Evolutionary conservation across 2,329 filamentous ascomycete species (phyloP).

Genomic region (Coniochaeta sp.): DNA sequence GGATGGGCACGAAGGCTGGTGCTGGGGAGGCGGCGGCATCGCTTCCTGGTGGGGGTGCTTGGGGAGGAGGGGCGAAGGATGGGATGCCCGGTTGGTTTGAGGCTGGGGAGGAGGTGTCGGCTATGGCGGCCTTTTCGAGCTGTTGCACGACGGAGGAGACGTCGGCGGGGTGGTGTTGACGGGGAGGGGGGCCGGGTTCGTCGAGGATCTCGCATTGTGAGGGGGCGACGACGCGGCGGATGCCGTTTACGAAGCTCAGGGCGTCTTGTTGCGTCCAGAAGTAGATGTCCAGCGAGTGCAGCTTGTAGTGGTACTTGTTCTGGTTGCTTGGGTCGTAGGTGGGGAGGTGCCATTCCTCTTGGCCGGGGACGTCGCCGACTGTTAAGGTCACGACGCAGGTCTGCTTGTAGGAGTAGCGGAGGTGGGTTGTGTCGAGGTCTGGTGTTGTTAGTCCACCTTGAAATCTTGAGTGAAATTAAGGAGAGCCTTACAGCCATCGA

Average conservation of each 20-base stretch:
- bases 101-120: constrained; percentile 39
- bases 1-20: constrained; percentile 52
- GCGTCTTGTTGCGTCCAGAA: constrained; percentile 73
- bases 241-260: constrained; percentile 59
- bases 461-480: background rate
- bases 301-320: constrained; percentile 71
- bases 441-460: constrained; percentile 1
- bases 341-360: constrained; percentile 67
- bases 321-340: constrained; percentile 66
- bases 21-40: constrained; percentile 22
- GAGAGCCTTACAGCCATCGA: constrained; percentile 61
- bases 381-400: constrained; percentile 62
- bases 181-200: constrained; percentile 48
- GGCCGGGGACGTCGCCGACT: constrained; percentile 46
- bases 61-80: constrained; percentile 35
- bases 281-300: constrained; percentile 71
- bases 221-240: constrained; percentile 57
- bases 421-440: constrained; percentile 59
- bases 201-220: constrained; percentile 57
- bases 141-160: constrained; percentile 68
- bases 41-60: no score
- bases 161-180: constrained; percentile 29
- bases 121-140: constrained; percentile 64
- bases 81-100: constrained; percentile 17
- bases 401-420: constrained; percentile 69